Conservation (phyloP, 176 grass and related monocot genomes). For the Eremochloa ophiuroides region DNA sequence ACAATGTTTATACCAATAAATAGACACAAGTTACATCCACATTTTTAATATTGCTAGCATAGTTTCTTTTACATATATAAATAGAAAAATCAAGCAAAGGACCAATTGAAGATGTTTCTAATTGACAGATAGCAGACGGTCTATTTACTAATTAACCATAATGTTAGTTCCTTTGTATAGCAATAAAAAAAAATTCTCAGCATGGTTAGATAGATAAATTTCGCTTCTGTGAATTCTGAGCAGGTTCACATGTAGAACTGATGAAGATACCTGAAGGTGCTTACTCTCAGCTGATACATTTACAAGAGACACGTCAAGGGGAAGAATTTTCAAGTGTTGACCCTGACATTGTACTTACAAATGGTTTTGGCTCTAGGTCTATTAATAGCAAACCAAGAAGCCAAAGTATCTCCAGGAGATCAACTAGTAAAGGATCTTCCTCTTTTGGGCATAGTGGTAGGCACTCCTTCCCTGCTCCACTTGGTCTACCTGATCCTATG, state of each 20-base stretch:
- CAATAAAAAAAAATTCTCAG: neutral
- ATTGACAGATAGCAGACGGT: neutral
- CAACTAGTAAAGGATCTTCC: conserved; percentile 46
- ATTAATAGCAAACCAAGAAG: conserved; percentile 37
- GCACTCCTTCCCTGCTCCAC: conserved; percentile 28
- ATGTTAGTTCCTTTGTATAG: neutral
- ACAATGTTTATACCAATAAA: neutral
- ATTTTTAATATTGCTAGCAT: neutral
- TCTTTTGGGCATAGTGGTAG: conserved; percentile 52
- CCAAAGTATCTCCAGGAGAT: conserved; percentile 26
- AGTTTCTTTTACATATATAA: conserved; percentile 6
- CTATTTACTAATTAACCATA: neutral
- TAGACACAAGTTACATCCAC: neutral
- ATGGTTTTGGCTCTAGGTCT: conserved; percentile 16
- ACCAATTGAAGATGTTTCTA: neutral
- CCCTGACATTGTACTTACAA: conserved; percentile 26
- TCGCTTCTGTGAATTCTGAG: conserved; percentile 14
- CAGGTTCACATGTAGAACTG: conserved; percentile 70
- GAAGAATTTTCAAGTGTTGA: conserved; percentile 15
- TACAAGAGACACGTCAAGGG: conserved; percentile 54
- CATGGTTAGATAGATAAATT: neutral
- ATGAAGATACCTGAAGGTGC: conserved; percentile 53
- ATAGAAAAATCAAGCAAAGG: neutral
- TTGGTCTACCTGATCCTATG: conserved; percentile 39
- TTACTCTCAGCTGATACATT: conserved; percentile 74